Evolutionary conservation across 2,329 filamentous ascomycete genomes (phyloP).

Genomic region (Botrytis deweyae): DNA sequence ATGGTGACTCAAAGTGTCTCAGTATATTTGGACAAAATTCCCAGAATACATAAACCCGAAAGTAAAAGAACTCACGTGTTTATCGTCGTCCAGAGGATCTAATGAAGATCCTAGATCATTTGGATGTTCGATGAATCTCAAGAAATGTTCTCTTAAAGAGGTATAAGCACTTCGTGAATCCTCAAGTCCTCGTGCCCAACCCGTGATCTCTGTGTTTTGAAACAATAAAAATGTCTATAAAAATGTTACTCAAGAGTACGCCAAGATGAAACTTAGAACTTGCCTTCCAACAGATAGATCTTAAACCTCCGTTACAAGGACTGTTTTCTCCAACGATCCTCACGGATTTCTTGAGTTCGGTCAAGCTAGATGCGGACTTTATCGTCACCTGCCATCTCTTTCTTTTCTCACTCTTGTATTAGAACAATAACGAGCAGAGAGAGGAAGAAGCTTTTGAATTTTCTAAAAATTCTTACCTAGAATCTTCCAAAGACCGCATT

Average conservation of each 20-base stretch:
- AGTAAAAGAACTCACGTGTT: conserved; percentile 45
- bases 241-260: conserved; percentile 18
- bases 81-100: conserved; percentile 85
- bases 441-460: not conserved
- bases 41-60: not conserved
- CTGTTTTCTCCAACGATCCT: conserved; percentile 57
- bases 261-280: conserved; percentile 18
- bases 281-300: conserved; percentile 93
- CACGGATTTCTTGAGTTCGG: conserved; percentile 64
- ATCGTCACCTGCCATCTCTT: conserved; percentile 67
- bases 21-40: conserved; percentile 39
- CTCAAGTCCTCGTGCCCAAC: conserved; percentile 67
- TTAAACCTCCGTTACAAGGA: conserved; percentile 69
- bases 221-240: conserved; percentile 76
- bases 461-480: conserved; percentile 45
- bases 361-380: conserved; percentile 55
- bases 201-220: conserved; percentile 59
- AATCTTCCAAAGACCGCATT: conserved; percentile 57
- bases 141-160: conserved; percentile 68
- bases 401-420: conserved; percentile 43
- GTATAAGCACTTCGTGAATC: conserved; percentile 74
- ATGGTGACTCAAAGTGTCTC: conserved; percentile 70
- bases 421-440: conserved; percentile 26
- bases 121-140: conserved; percentile 81
- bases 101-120: conserved; percentile 71